Evolutionary conservation across 257 asterid species (phyloP), one percentile per base, ranked within the genome.

Genomic region (Salvia splendens): DNA sequence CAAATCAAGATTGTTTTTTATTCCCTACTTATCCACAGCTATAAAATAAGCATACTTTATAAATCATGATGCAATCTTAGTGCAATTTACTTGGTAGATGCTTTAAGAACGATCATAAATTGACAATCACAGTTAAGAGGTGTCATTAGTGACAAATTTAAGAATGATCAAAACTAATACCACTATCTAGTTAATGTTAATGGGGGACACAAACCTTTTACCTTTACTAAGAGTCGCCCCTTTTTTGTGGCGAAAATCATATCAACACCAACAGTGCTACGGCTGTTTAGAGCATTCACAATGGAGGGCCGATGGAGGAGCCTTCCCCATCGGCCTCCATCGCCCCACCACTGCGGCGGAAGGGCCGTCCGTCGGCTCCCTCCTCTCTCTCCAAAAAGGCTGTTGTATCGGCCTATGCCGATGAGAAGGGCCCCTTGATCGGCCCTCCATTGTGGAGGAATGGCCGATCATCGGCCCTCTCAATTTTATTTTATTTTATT

Each of bases 151-250:
- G 30, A 24, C 55, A n/a, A 68, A 28, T n/a, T 55, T 2, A 14
- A 12, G 24, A 41, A 51, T 62, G 52, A 43, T 61, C 57, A 61
- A 61, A 52, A 12, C 49, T 2, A 56, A 56, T n/a, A 42, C 52
- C 20, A 45, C 57, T 15, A 8, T 0, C 7, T 53, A 24, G 8
- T 53, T 11, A 5, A 6, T 42, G 12, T 58, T 38, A 36, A 40
- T 40, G 30, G 40, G 53, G 15, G 5, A 43, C 54, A 43, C 12
- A 15, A 24, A 4, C 61, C 61, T 52, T 20, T 20, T 38, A 12
- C 54, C 30, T 40, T 12, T 20, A 20, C 0, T 20, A 12, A 53
- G 47, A 40, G 69, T 35, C 47, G 8, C 11, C 10, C 43, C 14
- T 63, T 46, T 28, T 7, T 5, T 17, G 16, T 36, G 35, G 36